Base-by-base conservation (phyloP, 352 stramenopile genomes). In the Phytophthora tubulina region DNA sequence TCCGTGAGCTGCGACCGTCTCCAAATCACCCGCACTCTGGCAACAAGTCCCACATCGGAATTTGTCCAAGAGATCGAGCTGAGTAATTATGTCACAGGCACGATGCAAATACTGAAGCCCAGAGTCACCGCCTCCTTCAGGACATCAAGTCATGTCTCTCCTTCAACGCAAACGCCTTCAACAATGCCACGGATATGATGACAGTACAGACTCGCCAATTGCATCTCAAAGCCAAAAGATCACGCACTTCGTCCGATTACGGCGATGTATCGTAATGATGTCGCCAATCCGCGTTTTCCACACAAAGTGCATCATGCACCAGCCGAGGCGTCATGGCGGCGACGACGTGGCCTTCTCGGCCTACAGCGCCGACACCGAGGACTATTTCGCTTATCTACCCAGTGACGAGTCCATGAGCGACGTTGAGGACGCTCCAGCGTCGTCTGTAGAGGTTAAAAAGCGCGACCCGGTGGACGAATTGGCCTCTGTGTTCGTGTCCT, bases 331-430 rank as follows among this genome's bases (percentile, higher is more conserved):
- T 21, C 33, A 60, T 54, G 49, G 27, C 3, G 31, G 46, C 11
- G 17, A 61, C 45, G 73, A 53, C 44, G 63, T 80, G n/a, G 61
- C 73, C 9, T 75, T 80, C 59, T 75, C 73, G 36, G 59, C 63
- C 44, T 72, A 74, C 30, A 72, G 17, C 49, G 63, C 53, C 27
- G 54, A 59, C 51, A 80, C 70, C 5, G 85, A 92, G 33, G 85
- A 92, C 67, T 92, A 89, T 74, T 86, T 82, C 61, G 61, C 82
- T 15, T 79, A 80, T n/a, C 39, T 90, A 42, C 82, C 85, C 4
- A 93, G 82, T 63, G 85, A 90, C 21, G 81, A 88, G 41, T 86
- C 85, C 39, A 66, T 78, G 41, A 84, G 71, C 36, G 75, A 78
- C 48, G 70, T 56, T 0, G 77, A 86, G 31, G 67, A 74, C 3